These are phyloP conservation scores for Beauveria rudraprayagi DNA, from an alignment of 2,329 filamentous ascomycete genomes.

Conservation along the genomic window DNA sequence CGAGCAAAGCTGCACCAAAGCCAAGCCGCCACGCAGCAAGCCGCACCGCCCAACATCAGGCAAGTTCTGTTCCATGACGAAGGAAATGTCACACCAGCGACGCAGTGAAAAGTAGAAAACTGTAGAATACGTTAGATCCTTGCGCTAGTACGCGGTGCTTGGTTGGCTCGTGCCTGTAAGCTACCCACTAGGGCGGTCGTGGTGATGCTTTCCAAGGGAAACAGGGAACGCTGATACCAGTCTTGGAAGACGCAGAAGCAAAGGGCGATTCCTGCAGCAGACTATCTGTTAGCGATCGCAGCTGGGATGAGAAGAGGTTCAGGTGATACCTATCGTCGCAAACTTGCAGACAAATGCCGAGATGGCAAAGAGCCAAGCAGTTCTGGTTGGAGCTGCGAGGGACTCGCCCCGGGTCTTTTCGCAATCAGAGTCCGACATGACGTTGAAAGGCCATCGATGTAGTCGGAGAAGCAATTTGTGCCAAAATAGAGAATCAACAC, in stretches of 20 bases:
- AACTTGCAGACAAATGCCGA: background rate
- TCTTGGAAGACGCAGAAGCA: background rate
- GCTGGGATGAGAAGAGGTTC: background rate
- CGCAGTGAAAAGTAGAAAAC: background rate
- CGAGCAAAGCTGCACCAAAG: background rate
- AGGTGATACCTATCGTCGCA: background rate
- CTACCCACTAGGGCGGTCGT: background rate
- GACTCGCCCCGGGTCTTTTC: background rate
- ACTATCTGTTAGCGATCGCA: background rate
- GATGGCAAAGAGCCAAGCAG: background rate
- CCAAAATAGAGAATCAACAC: background rate
- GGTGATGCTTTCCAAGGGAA: background rate
- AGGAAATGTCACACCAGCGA: background rate
- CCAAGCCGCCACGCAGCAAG: background rate
- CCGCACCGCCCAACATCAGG: background rate
- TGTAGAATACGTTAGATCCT: background rate
- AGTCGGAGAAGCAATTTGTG: too few species aligned
- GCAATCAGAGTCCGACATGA: background rate
- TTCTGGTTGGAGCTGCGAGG: background rate
- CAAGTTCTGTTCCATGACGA: background rate
- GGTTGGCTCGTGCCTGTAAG: background rate
- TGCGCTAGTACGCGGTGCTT: background rate
- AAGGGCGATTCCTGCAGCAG: background rate
- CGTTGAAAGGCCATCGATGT: background rate
- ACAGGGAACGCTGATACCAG: background rate